Evolutionary conservation across 202 grass and related monocot species (phyloP).

Genomic region (Dendrocalamus latiflorus): DNA sequence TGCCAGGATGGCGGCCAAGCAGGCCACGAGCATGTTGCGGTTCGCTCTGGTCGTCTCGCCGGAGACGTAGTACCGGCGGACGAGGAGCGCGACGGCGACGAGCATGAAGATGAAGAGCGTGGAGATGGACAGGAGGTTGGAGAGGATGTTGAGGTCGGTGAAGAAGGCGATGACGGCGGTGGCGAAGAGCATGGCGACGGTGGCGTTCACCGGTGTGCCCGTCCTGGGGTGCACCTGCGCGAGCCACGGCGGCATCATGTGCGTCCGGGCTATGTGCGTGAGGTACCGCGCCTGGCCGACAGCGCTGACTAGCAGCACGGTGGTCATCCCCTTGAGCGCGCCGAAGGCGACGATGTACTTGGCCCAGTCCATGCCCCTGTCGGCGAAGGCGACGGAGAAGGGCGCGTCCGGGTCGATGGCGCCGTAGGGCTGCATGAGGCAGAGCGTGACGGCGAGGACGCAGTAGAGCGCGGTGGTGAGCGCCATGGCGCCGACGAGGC

Average conservation of each 20-base stretch:
- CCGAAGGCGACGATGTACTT: conserved; percentile 83
- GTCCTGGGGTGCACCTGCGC: conserved; percentile 37
- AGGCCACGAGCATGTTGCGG: conserved; percentile 23
- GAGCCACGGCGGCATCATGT: conserved; percentile 68
- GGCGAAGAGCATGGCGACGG: conserved; percentile 48
- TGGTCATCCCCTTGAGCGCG: conserved; percentile 92
- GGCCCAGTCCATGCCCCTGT: conserved; percentile 63
- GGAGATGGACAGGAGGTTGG: conserved; percentile 77
- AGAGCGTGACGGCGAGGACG: conserved; percentile 54
- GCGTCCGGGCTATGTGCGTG: conserved; percentile 65
- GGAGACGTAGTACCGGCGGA: conserved; percentile 52
- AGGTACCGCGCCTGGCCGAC: conserved; percentile 78
- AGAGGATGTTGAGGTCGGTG: conserved; percentile 59
- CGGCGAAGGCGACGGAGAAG: conserved; percentile 64
- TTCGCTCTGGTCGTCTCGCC: conserved; percentile 38
- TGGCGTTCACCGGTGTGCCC: conserved; percentile 63
- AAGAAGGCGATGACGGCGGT: conserved; percentile 67
- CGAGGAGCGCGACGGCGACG: conserved; percentile 54
- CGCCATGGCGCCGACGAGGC: conserved; percentile 71
- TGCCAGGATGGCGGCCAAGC: conserved; percentile 36
- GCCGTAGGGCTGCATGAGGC: conserved; percentile 56
- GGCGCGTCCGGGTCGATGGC: conserved; percentile 49
- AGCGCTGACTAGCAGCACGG: conserved; percentile 63
- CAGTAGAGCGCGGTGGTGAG: conserved; percentile 55
- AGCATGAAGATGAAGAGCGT: conserved; percentile 91